Base-by-base conservation (phyloP, 2,329 filamentous ascomycete species). In the Pyrenophora tritici-repentis region DNA sequence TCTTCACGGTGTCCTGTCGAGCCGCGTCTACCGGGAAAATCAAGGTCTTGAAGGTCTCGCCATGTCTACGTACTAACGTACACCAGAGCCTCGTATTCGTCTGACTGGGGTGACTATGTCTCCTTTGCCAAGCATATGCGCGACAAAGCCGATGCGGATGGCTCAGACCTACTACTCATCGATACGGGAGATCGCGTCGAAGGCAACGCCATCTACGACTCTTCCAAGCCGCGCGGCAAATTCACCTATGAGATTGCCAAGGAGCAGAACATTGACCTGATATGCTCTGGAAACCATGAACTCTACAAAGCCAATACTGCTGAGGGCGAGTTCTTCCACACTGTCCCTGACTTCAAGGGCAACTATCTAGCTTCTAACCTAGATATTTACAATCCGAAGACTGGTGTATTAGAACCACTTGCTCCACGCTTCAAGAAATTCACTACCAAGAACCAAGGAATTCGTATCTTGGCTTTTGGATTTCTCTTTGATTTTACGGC, bases 91-190 rank as follows among this genome's bases (percentile, higher is more conserved):
- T 93, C 94, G 53, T 99, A 95, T 75, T 92, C 90, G 6, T 93
- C 91, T 39, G 94, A 99, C 74, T 97, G 94, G 91, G 94, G 94
- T 51, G 94, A 99, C 76, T 99, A 97, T 74, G 83, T 97, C 65
- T 97, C 93, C 6, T 97, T 99, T 70, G 85, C 91, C 29, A 80
- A 87, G 31, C 91, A 93, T 69, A 85, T 99, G 80, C 88, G 85
- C 48, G 82, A 85, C 60, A 86, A 84, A 67, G 91, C 91, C 47
- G 89, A 97, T 67, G 83, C 85, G 1, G 81, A 87, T 45, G 91
- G 91, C 37, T 84, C 84, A 22, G 94, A 99, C 71, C 78, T 99
- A 13, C 78, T 99, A n/a, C 79, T 99, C n/a, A 79, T 99, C 57
- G 94, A 99, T 71, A 97, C 92, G 0, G 94, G 94, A 53, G 94